phyloP scores from a whole-genome alignment of 129 eudicot genomes.

The Chrysanthemum seticuspe region DNA sequence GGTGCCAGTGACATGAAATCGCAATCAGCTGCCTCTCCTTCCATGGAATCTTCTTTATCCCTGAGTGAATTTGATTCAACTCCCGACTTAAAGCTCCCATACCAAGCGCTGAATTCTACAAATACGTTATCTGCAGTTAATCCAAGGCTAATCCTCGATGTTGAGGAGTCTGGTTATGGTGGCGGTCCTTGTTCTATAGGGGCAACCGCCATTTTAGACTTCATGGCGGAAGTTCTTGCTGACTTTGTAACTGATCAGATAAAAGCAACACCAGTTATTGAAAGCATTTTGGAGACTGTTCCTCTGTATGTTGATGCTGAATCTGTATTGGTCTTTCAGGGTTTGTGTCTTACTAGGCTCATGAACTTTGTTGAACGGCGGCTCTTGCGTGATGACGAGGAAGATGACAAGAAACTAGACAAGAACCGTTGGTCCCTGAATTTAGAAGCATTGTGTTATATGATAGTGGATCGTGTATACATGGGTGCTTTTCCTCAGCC shows the following conservation, averaged over 20 bases:
- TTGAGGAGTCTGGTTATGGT: conserved; percentile 93
- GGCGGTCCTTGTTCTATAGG: conserved; percentile 98
- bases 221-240: conserved; percentile 87
- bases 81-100: conserved; percentile 44
- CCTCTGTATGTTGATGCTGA: conserved; percentile 79
- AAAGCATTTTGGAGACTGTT: conserved; percentile 81
- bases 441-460: conserved; percentile 75
- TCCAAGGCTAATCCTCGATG: conserved; percentile 70
- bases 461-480: conserved; percentile 92
- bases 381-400: conserved; percentile 94
- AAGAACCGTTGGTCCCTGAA: conserved; percentile 88
- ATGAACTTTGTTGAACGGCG: conserved; percentile 97
- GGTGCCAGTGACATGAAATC: too few species aligned
- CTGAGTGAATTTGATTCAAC: conserved; percentile 49
- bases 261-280: conserved; percentile 67
- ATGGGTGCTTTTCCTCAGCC: conserved; percentile 99
- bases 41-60: conserved; percentile 64
- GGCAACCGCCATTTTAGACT: conserved; percentile 85
- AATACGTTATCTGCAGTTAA: conserved; percentile 46
- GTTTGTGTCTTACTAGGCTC: conserved; percentile 86
- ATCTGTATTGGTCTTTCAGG: conserved; percentile 88
- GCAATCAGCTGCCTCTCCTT: conserved; percentile 46
- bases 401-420: conserved; percentile 83
- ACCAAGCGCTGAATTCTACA: conserved; percentile 40
- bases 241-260: conserved; percentile 81